Evolutionary conservation across 495 filamentous ascomycete species (phyloP), one percentile per base, ranked within the genome.

Genomic region (Choiromyces venosus): DNA sequence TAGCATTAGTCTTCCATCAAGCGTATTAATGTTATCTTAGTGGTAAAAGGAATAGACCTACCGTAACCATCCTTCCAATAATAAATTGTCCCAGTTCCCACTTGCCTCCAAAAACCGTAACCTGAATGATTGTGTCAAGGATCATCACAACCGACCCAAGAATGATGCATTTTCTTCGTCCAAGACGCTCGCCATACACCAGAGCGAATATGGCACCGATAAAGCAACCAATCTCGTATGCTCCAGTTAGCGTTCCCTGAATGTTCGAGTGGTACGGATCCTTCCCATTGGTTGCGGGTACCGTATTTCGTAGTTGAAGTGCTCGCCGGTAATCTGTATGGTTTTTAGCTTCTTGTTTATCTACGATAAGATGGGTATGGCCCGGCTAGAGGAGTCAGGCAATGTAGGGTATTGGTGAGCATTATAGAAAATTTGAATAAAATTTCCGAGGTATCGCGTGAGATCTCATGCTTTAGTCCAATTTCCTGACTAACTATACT

Each of bases 181-280:
- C 89, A 0, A 90, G 82, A 12, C 78, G 76, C 70, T 89, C 88
- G 35, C 90, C 89, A 67, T 89, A 82, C 76, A 84, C 86, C 71
- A 89, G 86, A 7, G 88, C 87, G 0, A 83, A 84, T 40, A 91
- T 84, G 14, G 88, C 87, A 12, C 89, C 89, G 21, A 89, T 83
- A 74, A 91, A 89, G 78, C 87, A 89, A 70, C 88, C 89, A 73
- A 91, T 82, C 66, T 89, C 87, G 82, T 91, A 91, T 29, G 90
- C 84, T 7, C 89, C 88, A 12, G 88, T 89, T n/a, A 88, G 84
- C 0, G 88, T 90, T 4, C 85, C 87, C 9, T 88, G 82, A 6
- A 84, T 73, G 29, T 52, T 74, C 35, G 70, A 36, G 56, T 82
- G 84, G 1, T 84, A 86, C 67, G 86, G 85, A 18, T 82, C 83